Evolutionary conservation across 2,329 filamentous ascomycete genomes (phyloP).

Genomic region (Beauveria asiatica): DNA sequence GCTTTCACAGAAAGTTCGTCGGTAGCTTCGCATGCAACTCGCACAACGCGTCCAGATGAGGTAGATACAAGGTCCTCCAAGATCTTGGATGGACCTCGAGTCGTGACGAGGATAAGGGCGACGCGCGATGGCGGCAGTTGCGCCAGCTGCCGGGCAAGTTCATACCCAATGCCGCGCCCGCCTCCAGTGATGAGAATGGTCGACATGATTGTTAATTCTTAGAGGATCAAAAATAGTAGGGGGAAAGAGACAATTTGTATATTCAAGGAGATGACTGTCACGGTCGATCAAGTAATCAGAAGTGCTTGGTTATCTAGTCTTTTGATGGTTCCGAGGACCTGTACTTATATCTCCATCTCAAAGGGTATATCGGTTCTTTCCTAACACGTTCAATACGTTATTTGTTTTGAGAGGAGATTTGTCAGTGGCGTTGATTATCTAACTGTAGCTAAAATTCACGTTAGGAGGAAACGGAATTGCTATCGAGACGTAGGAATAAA

Average conservation of each 20-base stretch:
- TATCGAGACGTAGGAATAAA: neutral
- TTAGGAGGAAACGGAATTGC: neutral
- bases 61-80: neutral
- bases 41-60: neutral
- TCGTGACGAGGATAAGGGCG: neutral
- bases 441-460: neutral
- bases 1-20: neutral
- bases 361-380: neutral
- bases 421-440: neutral
- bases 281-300: neutral
- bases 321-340: neutral
- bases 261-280: too few species aligned
- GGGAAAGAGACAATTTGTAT: too few species aligned
- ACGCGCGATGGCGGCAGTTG: neutral
- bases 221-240: too few species aligned
- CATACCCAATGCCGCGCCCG: neutral
- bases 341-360: neutral
- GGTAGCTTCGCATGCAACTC: neutral
- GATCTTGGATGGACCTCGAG: neutral
- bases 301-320: neutral
- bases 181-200: neutral
- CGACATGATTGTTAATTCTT: slow-evolving; percentile 11
- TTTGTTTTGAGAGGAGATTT: neutral
- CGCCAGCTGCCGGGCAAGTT: neutral
- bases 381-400: neutral